Evolutionary conservation across 129 eudicot species (phyloP), one percentile per base, ranked within the genome.

Genomic region (Pulicaria dysenterica): DNA sequence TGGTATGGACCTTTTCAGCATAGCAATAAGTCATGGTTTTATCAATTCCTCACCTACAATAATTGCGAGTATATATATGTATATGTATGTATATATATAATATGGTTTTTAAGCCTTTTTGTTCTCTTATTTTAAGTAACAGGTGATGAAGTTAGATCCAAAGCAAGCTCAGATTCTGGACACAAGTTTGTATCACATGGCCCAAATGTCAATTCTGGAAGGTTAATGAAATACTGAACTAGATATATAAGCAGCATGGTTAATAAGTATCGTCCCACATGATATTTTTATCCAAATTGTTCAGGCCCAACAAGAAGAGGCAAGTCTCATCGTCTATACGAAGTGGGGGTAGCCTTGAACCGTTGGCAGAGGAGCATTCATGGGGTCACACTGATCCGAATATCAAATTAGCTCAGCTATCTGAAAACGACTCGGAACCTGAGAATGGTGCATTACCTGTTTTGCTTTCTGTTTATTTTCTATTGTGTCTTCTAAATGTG

Each of bases 301-400:
- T 41, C 82, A 84, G 89, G 93, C 79, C 81, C 68, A 82, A 75
- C 84, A 87, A 74, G 84, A 94, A 86, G 83, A 81, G 91, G 66
- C 83, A 69, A 5, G 73, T 69, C 64, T 84, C 96, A 34, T 74
- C 89, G 34, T 70, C 89, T 56, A 81, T 77, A 70, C 72, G 58
- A 76, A 87, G 87, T 65, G 86, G 85, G 50, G 79, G 73, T 78
- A 82, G 91, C 53, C 96, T 95, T 45, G 88, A 81, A 66, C 81
- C 97, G 46, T 88, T 95, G 49, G 86, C 82, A 19, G 99, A 94
- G 85, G 97, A 90, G 79, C 58, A 17, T 40, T 13, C 80, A 57
- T 81, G 83, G 79, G 64, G 77, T 58, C 80, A 69, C 62, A 72
- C 70, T 50, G 92, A 85, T 80, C 83, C 82, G 19, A 68, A 71